These are phyloP conservation scores for Suillus americanus DNA, from an alignment of 768 basidiomycete genomes.

Conservation along the genomic window DNA sequence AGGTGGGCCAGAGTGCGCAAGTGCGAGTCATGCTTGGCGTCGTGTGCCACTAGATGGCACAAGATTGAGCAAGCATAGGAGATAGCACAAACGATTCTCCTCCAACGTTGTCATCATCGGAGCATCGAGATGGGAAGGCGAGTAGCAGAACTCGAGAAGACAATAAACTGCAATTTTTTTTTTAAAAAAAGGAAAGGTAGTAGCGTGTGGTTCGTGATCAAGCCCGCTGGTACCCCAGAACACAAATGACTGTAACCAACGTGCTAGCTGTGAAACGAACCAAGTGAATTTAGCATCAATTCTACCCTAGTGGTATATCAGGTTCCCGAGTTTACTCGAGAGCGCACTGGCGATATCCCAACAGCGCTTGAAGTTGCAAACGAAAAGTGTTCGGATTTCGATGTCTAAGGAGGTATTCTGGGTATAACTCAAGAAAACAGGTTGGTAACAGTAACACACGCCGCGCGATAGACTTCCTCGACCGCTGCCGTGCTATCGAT, in stretches of 20 bases:
- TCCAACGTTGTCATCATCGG: not conserved
- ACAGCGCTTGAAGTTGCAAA: not conserved
- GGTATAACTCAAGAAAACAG: constrained; percentile 35
- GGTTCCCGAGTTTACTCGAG: not conserved
- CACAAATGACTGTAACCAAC: not conserved
- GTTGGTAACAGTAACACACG: constrained; percentile 52
- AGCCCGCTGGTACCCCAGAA: not conserved
- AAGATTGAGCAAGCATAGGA: not conserved
- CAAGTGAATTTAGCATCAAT: not conserved
- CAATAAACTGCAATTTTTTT: not conserved
- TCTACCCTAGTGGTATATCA: not conserved
- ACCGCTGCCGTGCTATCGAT: constrained; percentile 67
- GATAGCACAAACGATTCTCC: not conserved
- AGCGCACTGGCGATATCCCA: not conserved
- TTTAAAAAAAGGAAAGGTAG: not conserved
- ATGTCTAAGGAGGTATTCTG: constrained; percentile 4
- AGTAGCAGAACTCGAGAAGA: not conserved
- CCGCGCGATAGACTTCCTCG: constrained; percentile 68
- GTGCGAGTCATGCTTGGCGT: not conserved
- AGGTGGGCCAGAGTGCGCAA: not conserved
- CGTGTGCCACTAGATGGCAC: not conserved
- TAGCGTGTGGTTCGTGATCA: not conserved
- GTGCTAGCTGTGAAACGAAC: not conserved
- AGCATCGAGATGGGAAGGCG: not conserved
- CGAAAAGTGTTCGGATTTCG: not conserved